Base-by-base conservation (phyloP, 805 yeast species). In the Starmerella stigmatis region DNA sequence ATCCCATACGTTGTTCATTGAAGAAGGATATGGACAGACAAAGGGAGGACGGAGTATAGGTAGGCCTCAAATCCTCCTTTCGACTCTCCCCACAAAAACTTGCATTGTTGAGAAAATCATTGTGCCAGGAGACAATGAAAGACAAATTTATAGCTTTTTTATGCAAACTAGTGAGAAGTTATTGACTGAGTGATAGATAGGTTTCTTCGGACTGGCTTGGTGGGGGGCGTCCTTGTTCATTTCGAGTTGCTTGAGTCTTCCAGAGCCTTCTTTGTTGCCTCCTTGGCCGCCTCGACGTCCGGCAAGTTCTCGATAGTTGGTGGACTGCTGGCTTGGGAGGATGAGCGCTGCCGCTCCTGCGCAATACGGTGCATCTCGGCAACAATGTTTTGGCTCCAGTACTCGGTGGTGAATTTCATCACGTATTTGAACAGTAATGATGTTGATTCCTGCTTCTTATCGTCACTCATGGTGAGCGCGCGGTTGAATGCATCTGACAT, bases 311-410 rank as follows among this genome's bases (percentile, higher is more conserved):
- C 22, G 10, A n/a, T 4, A 5, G 37, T 1, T 16, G 43, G 30
- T 3, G 43, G 45, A 12, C 13, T 17, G 20, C n/a, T 12, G 15
- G 35, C 31, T 3, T 9, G 26, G 23, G 26, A 19, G 30, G 32
- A 22, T 8, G 37, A 41, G 20, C 33, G 28, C n/a, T n/a, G n/a
- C 20, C 57, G 51, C 40, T 54, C 58, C 32, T 50, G 42, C 5
- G 51, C 53, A 19, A 52, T 55, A 17, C 60, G 53, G 13, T 48
- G 45, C 58, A 92, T 68, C 63, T 92, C 99, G 56, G 79, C 78
- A 33, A 92, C 97, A 64, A 92, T 92, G 56, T 79, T 83, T 63
- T 86, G 94, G 43, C 97, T 97, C 99, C 99, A 92, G 62, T 77
- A 92, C 10, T 85, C 86, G 23, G 96, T 83, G 11, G 99, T 92